Conservation (phyloP, 305 asterid genomes). For the Solanum chacoense region DNA sequence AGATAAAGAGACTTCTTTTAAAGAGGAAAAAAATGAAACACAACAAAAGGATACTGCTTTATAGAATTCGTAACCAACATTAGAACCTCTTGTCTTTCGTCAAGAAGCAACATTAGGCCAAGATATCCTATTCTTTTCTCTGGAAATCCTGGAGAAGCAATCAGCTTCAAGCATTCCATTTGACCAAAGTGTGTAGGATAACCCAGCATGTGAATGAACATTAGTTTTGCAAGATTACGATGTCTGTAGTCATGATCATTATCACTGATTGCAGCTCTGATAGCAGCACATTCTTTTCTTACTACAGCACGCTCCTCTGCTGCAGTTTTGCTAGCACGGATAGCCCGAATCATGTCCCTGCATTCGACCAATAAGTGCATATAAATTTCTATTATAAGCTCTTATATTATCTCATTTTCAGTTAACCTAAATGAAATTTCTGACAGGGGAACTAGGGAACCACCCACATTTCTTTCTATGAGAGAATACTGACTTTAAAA, state of each 20-base stretch:
- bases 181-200: constrained; percentile 99
- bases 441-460: not conserved
- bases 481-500: not conserved
- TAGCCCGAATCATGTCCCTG: constrained; percentile 98
- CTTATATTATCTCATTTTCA: not conserved
- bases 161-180: constrained; percentile 97
- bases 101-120: constrained; percentile 98
- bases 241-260: constrained; percentile 84
- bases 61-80: constrained; percentile 98
- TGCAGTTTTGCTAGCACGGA: constrained; percentile 94
- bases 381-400: not conserved
- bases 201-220: constrained; percentile 99
- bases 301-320: constrained; percentile 97
- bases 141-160: constrained; percentile 96
- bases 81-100: constrained; percentile 97
- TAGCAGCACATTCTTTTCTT: constrained; percentile 96
- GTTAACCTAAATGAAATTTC: not conserved
- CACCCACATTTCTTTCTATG: not conserved
- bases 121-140: constrained; percentile 99
- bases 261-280: constrained; percentile 88
- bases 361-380: constrained; percentile 14
- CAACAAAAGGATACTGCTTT: constrained; percentile 65
- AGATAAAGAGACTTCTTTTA: not conserved
- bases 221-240: constrained; percentile 96
- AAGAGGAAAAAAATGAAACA: constrained; percentile 5